Evolutionary conservation across 75 land plant species (phyloP), one percentile per base, ranked within the genome.

Genomic region (Isoetes taiwanensis): DNA sequence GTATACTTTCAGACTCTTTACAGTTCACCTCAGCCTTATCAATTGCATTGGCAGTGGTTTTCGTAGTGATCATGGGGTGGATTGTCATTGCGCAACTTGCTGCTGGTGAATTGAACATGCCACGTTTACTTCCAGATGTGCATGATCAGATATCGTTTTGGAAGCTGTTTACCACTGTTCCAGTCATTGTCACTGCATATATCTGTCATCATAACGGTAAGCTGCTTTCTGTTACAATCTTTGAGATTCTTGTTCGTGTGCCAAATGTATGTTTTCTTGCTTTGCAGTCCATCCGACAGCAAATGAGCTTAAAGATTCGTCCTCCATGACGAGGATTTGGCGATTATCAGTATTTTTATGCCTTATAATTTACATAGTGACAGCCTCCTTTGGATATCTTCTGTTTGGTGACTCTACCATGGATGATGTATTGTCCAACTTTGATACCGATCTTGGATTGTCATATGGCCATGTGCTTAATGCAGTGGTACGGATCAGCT

Each of bases 181-280:
- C 94, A 5, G 78, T 93, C 40, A 76, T 93, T 30, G 95, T 80
- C 61, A 87, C 95, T 19, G 84, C 98, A n/a, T 93, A 79, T 52
- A 81, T 93, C 32, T 93, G 98, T 72, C 98, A 93, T 38, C 81
- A 79, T 59, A 88, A 79, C 53, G 72, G 98, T 91, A 67, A 41
- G 71, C 8, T 43, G 17, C 28, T 14, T 29, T 27, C 3, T 54
- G 0, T 17, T 24, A 10, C 56, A 9, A 2, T 30, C 0, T 37
- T 37, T 37, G n/a, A n/a, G n/a, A n/a, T n/a, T n/a, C n/a, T n/a
- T n/a, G n/a, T n/a, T n/a, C n/a, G n/a, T n/a, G n/a, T n/a, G n/a
- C n/a, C n/a, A n/a, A n/a, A n/a, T n/a, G n/a, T n/a, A n/a, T n/a
- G n/a, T 26, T 3, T 12, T 33, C 59, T 32, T 57, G 10, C 41